Conservation (phyloP, 1,284 basidiomycete genomes). For the Porogramme epimiltina region DNA sequence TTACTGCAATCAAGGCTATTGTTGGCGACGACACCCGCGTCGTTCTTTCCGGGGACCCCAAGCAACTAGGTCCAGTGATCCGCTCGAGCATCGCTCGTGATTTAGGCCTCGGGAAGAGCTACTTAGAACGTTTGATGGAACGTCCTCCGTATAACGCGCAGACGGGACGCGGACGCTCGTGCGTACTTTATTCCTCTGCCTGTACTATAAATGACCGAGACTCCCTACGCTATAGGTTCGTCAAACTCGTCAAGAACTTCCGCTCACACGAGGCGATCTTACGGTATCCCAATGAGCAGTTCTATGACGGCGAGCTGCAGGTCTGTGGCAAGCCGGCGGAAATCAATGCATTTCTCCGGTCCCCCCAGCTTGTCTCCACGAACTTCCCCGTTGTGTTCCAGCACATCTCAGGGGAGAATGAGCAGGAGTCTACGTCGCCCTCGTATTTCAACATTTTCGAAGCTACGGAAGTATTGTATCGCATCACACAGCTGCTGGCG, state of each 20-base stretch:
- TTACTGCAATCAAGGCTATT: constrained; percentile 53
- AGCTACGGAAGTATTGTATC: constrained; percentile 40
- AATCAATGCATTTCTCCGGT: constrained; percentile 34
- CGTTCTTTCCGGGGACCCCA: constrained; percentile 57
- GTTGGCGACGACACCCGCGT: constrained; percentile 44
- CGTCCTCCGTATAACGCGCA: constrained; percentile 44
- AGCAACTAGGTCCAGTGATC: constrained; percentile 59
- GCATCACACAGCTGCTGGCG: constrained; percentile 34
- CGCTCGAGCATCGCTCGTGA: constrained; percentile 44
- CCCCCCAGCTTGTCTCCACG: constrained; percentile 23
- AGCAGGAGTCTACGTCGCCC: constrained; percentile 44
- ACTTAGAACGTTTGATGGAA: constrained; percentile 53
- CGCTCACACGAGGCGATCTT: constrained; percentile 59
- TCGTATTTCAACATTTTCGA: constrained; percentile 53
- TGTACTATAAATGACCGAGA: neutral
- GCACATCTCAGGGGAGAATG: constrained; percentile 44
- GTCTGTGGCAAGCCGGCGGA: constrained; percentile 39
- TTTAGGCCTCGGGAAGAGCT: constrained; percentile 50
- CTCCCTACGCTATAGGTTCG: constrained; percentile 34
- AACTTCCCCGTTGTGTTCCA: constrained; percentile 52
- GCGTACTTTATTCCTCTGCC: neutral
- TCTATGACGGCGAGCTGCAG: constrained; percentile 55
- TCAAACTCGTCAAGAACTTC: constrained; percentile 57
- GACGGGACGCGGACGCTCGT: constrained; percentile 38
- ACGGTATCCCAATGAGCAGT: constrained; percentile 55